These are phyloP conservation scores for Pythium monospermum DNA, from an alignment of 352 stramenopile species.

Conservation along the genomic window DNA sequence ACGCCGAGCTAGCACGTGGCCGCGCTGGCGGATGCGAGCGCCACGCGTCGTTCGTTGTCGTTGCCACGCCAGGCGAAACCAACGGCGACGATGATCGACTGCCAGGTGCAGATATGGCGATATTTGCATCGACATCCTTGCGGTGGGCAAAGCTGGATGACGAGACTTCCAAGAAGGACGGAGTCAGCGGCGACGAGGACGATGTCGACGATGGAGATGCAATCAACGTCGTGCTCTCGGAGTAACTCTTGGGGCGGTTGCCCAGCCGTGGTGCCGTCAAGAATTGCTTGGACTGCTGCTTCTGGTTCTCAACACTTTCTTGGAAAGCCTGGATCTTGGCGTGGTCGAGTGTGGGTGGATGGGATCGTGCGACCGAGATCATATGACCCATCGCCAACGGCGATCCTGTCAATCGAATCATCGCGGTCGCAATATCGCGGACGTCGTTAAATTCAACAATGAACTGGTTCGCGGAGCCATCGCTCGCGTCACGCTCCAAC, in stretches of 20 bases:
- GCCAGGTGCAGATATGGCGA: background rate
- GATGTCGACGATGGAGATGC: conserved; percentile 61
- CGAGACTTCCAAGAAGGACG: conserved; percentile 44
- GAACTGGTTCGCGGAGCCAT: conserved; percentile 37
- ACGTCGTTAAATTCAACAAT: conserved; percentile 77
- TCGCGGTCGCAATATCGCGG: conserved; percentile 36
- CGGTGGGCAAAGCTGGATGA: conserved; percentile 1
- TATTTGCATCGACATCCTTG: conserved; percentile 3
- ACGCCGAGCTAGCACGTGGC: conserved; percentile 20
- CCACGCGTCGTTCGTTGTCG: conserved; percentile 17
- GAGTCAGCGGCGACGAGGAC: conserved; percentile 53
- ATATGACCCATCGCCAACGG: conserved; percentile 30
- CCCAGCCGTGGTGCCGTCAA: background rate
- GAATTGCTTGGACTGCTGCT: background rate
- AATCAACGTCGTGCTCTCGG: conserved; percentile 52
- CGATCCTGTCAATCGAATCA: conserved; percentile 30
- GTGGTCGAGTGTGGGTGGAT: conserved; percentile 49
- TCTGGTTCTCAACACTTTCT: conserved; percentile 30
- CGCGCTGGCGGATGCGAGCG: conserved; percentile 13
- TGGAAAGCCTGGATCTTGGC: conserved; percentile 64
- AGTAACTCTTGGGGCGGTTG: conserved; percentile 55
- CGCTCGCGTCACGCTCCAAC: conserved; percentile 33
- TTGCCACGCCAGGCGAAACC: too few relatives aligned
- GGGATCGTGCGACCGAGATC: conserved; percentile 42
- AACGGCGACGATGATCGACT: conserved; percentile 27